phyloP scores from a whole-genome alignment of 805 yeast genomes.

The Monosporozyma unispora region DNA sequence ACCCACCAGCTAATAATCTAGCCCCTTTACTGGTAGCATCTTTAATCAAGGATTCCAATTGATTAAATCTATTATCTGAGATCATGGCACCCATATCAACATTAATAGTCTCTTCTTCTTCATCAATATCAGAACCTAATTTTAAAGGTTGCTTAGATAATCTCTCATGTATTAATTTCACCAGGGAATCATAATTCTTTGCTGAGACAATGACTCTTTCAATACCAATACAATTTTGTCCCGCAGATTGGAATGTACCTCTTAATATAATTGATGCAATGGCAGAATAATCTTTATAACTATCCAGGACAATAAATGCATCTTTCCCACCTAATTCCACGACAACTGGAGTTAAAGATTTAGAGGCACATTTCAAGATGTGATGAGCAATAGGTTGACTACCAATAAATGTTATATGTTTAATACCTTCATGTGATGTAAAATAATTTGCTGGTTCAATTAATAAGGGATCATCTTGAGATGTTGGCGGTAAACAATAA shows the following conservation, averaged over 20 bases:
- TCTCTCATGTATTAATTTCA: conserved; percentile 46
- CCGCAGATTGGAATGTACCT: conserved; percentile 95
- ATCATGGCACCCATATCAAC: conserved; percentile 97
- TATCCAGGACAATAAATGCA: conserved; percentile 79
- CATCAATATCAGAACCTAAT: conserved; percentile 88
- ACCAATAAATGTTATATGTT: conserved; percentile 92
- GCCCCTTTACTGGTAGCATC: conserved; percentile 84
- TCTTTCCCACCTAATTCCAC: conserved; percentile 97
- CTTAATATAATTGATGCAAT: conserved; percentile 79
- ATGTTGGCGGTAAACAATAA: conserved; percentile 69
- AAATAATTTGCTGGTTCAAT: conserved; percentile 60
- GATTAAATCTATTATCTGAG: conserved; percentile 62
- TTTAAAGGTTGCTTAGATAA: conserved; percentile 46
- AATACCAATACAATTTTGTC: conserved; percentile 96
- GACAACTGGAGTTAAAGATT: conserved; percentile 85
- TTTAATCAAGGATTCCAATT: conserved; percentile 54
- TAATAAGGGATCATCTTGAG: conserved; percentile 4
- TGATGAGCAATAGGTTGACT: conserved; percentile 90
- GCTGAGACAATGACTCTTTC: conserved; percentile 85
- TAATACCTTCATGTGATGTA: conserved; percentile 71
- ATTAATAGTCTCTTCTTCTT: conserved; percentile 47
- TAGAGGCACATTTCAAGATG: conserved; percentile 75
- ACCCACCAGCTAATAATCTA: conserved; percentile 68
- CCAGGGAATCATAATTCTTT: conserved; percentile 53
- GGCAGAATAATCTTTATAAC: conserved; percentile 46